Conservation (phyloP, 306 rosid species). For the Luffa acutangula region DNA sequence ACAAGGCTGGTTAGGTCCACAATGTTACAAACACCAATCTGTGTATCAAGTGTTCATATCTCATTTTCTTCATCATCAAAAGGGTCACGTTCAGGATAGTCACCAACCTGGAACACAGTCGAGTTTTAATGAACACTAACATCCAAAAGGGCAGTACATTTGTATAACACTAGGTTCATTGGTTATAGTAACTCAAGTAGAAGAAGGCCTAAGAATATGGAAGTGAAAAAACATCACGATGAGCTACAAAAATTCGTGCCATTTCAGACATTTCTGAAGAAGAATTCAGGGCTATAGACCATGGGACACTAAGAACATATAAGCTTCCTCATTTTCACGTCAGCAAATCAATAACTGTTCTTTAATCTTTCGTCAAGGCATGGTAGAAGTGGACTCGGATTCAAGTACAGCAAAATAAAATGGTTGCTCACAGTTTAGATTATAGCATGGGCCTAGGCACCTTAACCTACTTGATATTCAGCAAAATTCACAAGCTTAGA, state of each 20-base stretch:
- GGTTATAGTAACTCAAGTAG: background rate
- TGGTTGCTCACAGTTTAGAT: background rate
- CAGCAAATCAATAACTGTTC: background rate
- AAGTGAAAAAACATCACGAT: background rate
- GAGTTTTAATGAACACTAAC: background rate
- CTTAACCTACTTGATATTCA: background rate
- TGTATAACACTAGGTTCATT: background rate
- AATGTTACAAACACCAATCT: background rate
- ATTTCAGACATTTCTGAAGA: background rate
- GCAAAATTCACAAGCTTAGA: background rate
- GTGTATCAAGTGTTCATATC: conserved; percentile 34
- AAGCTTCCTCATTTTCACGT: background rate
- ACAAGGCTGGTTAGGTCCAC: background rate
- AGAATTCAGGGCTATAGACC: background rate
- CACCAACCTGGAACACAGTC: conserved; percentile 56
- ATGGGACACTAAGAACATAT: background rate
- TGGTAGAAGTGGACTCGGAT: background rate
- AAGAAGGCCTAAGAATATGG: background rate
- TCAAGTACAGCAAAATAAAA: background rate
- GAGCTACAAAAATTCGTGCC: background rate
- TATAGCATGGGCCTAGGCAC: background rate
- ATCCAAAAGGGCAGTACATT: background rate
- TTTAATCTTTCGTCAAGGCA: background rate
- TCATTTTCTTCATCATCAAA: conserved; percentile 83
- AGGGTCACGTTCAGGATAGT: conserved; percentile 84